A percentile compares a stretch with the other conserved stretches of the same genome.
These are phyloP conservation scores for Pythium plurisporium DNA, from an alignment of 352 stramenopile species.

Conservation along the genomic window DNA sequence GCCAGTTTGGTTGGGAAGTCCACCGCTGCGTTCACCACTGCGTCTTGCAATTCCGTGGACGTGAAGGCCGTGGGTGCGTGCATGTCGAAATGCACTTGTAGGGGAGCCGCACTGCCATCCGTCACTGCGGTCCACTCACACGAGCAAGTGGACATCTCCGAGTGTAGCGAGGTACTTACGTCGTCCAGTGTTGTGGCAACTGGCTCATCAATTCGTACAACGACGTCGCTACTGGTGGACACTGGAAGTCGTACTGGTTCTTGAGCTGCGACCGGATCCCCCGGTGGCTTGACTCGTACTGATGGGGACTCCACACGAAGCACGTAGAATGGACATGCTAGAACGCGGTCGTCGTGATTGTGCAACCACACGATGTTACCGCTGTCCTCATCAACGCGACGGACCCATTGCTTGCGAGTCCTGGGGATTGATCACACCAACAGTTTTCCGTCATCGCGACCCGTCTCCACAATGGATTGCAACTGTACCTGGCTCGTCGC, in stretches of 20 bases:
- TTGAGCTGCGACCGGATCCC: no score
- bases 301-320: background rate
- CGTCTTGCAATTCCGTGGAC: background rate
- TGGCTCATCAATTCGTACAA: background rate
- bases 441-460: no score
- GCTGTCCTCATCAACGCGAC: background rate
- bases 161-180: background rate
- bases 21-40: background rate
- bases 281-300: background rate
- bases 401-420: constrained; percentile 7
- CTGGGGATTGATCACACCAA: background rate
- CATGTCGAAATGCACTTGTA: background rate
- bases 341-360: background rate
- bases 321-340: background rate
- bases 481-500: constrained; percentile 6
- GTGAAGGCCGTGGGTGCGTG: background rate
- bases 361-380: constrained; percentile 1
- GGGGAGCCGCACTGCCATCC: background rate
- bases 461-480: no score
- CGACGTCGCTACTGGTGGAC: background rate
- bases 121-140: background rate
- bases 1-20: constrained; percentile 19
- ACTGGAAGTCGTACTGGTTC: no score
- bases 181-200: background rate
- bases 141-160: background rate